Evolutionary conservation across 129 eudicot genomes (phyloP), one percentile per base, ranked within the genome.

Genomic region (Scalesia atractyloides): DNA sequence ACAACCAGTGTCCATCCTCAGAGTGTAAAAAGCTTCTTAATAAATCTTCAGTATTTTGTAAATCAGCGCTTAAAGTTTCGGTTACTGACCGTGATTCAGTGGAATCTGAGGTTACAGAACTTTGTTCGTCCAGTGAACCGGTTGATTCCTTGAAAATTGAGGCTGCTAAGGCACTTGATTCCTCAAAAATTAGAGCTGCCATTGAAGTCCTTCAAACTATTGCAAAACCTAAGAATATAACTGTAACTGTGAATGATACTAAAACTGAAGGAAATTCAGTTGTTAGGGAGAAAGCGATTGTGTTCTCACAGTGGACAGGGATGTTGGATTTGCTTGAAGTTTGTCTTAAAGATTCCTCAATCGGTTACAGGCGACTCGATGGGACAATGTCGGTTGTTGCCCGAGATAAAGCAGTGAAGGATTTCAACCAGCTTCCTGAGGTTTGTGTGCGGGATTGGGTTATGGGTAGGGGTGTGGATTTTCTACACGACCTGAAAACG

Each of bases 251-350:
- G 59, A 74, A 44, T 9, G 41, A 71, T 75, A 15, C 66, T 61
- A 43, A 46, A 69, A 36, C 20, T 16, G 41, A 37, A 39, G 59
- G 50, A 63, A 76, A 41, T 47, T 54, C 82, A 68, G 79, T 18
- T 6, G 77, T 36, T 68, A 85, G 81, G 66, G 95, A 90, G 87
- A 93, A 93, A 79, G 92, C 92, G 10, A 93, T 93, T 56, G 95
- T 93, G 30, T 93, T 93, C 83, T 93, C 98, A 46, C 98, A 93
- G 83, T 93, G 98, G 98, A 89, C 96, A n/a, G 46, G 90, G 79
- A 93, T 93, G 98, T 80, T 93, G 79, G 96, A 93, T 84, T 83
- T 93, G 82, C 87, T 93, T 80, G 98, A 93, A 82, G 82, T 79
- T 76, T 80, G 88, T 74, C 81, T 93, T 52, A 87, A 89, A 79